These are phyloP conservation scores for Pythium biforme DNA, from an alignment of 352 stramenopile species.

Conservation along the genomic window DNA sequence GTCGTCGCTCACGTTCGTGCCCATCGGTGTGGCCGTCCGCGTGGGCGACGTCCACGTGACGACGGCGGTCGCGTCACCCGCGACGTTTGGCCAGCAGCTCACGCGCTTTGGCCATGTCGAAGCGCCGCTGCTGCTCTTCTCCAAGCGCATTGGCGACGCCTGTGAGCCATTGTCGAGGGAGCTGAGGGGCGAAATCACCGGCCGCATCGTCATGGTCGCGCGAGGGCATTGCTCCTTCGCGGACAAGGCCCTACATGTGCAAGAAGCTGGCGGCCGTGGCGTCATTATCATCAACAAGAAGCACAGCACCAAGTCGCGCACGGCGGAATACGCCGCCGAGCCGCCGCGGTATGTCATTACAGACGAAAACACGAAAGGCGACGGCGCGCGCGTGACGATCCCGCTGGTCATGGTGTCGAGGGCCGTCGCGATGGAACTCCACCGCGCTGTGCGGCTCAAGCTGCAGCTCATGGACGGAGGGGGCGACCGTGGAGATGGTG, in stretches of 20 bases:
- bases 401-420: conserved; percentile 66
- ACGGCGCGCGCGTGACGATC: conserved; percentile 54
- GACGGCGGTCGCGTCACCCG: conserved; percentile 66
- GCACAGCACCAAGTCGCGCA: conserved; percentile 20
- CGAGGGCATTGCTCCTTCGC: conserved; percentile 77
- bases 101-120: conserved; percentile 44
- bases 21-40: conserved; percentile 61
- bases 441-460: conserved; percentile 31
- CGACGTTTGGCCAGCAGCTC: conserved; percentile 61
- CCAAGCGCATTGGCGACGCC: conserved; percentile 40
- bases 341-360: conserved; percentile 67
- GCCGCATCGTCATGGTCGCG: conserved; percentile 66
- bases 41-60: conserved; percentile 56
- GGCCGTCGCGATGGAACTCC: conserved; percentile 49
- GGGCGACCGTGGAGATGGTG: background rate
- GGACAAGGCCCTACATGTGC: conserved; percentile 64
- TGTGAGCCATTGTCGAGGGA: conserved; percentile 36
- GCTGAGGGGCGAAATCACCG: conserved; percentile 30
- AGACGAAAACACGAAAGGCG: conserved; percentile 44
- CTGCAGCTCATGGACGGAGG: conserved; percentile 14
- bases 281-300: conserved; percentile 78
- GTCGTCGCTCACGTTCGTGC: conserved; percentile 25
- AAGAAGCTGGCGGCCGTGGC: conserved; percentile 52
- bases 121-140: conserved; percentile 49
- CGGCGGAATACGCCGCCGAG: conserved; percentile 15